Evolutionary conservation across 2,329 filamentous ascomycete species (phyloP).

Genomic region (Pseudogymnoascus sp.): DNA sequence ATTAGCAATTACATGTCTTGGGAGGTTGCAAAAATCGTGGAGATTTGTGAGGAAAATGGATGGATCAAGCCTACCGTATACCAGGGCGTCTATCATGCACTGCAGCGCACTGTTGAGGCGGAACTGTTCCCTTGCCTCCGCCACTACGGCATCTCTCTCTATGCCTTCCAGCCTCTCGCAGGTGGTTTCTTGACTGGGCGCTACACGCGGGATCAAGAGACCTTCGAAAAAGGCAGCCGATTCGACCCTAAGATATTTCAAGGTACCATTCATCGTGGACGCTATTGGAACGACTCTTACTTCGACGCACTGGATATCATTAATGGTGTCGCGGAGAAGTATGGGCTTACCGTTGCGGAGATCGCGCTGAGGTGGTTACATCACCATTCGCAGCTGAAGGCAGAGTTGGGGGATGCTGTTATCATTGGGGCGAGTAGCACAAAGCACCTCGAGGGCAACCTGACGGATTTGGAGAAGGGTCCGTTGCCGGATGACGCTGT

Average conservation of each 20-base stretch:
- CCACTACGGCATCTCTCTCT: slow-evolving; percentile 54
- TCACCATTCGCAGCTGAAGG: slow-evolving; percentile 59
- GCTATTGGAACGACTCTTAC: slow-evolving; percentile 56
- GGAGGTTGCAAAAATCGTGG: slow-evolving; percentile 26
- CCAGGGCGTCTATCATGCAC: slow-evolving; percentile 30
- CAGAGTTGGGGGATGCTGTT: slow-evolving; percentile 50
- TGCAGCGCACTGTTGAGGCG: slow-evolving; percentile 48
- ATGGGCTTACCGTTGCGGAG: slow-evolving; percentile 64
- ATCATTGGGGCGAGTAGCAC: slow-evolving; percentile 54
- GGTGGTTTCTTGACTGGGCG: slow-evolving; percentile 35
- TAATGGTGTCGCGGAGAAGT: slow-evolving; percentile 60
- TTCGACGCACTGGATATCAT: slow-evolving; percentile 63
- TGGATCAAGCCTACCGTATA: slow-evolving; percentile 31
- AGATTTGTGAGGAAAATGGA: slow-evolving; percentile 28
- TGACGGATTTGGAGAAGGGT: slow-evolving; percentile 24
- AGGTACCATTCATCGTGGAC: slow-evolving; percentile 44
- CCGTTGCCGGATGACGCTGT: not conserved
- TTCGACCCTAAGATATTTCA: slow-evolving; percentile 38
- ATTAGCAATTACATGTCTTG: slow-evolving; percentile 53
- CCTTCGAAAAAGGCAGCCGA: slow-evolving; percentile 15
- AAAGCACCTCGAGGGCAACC: slow-evolving; percentile 51
- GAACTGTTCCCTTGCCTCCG: slow-evolving; percentile 53
- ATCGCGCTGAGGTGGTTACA: slow-evolving; percentile 66
- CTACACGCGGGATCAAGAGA: slow-evolving; percentile 30
- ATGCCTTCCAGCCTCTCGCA: slow-evolving; percentile 55